Conservation (phyloP, 2,329 filamentous ascomycete species). For the Cladophialophora immunda region DNA sequence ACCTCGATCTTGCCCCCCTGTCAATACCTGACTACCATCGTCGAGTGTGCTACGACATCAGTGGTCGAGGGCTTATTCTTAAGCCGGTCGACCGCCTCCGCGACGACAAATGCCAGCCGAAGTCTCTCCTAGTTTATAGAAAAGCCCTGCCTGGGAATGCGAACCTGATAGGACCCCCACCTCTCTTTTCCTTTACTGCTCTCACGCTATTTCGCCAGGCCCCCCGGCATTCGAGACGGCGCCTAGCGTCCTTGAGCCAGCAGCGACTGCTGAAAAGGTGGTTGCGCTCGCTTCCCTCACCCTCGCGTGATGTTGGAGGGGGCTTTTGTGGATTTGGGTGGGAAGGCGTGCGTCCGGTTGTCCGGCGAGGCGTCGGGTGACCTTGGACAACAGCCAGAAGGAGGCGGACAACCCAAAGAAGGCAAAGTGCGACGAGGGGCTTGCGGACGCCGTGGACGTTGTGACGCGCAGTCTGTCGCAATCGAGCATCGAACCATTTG, state of each 20-base stretch:
- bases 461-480: too few species aligned
- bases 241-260: constrained; percentile 61
- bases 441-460: too few species aligned
- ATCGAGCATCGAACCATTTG: too few species aligned
- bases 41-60: constrained; percentile 12
- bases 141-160: constrained; percentile 26
- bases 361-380: too few species aligned
- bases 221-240: constrained; percentile 57
- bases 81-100: constrained; percentile 13
- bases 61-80: background rate
- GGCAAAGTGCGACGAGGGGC: too few species aligned
- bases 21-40: constrained; percentile 5
- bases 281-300: constrained; percentile 70
- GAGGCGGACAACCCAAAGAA: too few species aligned
- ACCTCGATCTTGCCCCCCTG: background rate
- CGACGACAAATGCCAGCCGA: background rate
- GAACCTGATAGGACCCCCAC: constrained; percentile 22
- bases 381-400: too few species aligned
- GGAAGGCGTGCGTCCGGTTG: too few species aligned
- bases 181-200: constrained; percentile 1
- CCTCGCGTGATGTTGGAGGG: too few species aligned
- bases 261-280: constrained; percentile 55
- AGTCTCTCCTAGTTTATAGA: background rate
- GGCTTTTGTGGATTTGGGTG: too few species aligned
- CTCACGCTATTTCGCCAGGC: background rate